A percentile compares a stretch with the other conserved stretches of the same genome.
Evolutionary conservation across 2,329 filamentous ascomycete species (phyloP).

Genomic region (Drechmeria coniospora): DNA sequence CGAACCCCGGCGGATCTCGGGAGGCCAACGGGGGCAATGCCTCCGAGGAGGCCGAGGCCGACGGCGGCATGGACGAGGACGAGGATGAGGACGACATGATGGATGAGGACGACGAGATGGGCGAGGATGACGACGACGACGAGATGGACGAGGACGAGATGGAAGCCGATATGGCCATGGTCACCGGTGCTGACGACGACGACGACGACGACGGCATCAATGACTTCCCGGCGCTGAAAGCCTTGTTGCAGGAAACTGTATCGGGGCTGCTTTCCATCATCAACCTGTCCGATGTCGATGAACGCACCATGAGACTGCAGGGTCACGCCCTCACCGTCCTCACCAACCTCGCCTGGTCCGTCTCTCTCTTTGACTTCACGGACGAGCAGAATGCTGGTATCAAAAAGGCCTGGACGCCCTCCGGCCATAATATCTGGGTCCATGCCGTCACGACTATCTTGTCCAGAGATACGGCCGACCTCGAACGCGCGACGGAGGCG

Average conservation of each 20-base stretch:
- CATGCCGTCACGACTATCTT: constrained; percentile 41
- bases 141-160: constrained; percentile 43
- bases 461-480: constrained; percentile 43
- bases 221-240: constrained; percentile 37
- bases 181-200: constrained; percentile 35
- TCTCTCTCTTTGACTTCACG: constrained; percentile 44
- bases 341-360: constrained; percentile 53
- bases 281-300: constrained; percentile 23
- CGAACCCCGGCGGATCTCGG: constrained; percentile 24
- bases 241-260: constrained; percentile 19
- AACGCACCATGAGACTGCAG: constrained; percentile 31
- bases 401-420: constrained; percentile 35
- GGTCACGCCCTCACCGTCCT: constrained; percentile 41
- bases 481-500: constrained; percentile 45
- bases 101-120: constrained; percentile 16
- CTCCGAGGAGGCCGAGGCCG: constrained; percentile 23
- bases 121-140: constrained; percentile 27
- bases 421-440: constrained; percentile 41
- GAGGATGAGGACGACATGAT: constrained; percentile 17
- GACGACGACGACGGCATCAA: constrained; percentile 24
- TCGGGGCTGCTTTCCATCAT: constrained; percentile 31
- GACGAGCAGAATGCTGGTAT: constrained; percentile 36
- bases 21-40: constrained; percentile 14
- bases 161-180: constrained; percentile 49
- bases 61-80: constrained; percentile 20